Base-by-base conservation (phyloP, 305 asterid species). In the Petunia hybrid region DNA sequence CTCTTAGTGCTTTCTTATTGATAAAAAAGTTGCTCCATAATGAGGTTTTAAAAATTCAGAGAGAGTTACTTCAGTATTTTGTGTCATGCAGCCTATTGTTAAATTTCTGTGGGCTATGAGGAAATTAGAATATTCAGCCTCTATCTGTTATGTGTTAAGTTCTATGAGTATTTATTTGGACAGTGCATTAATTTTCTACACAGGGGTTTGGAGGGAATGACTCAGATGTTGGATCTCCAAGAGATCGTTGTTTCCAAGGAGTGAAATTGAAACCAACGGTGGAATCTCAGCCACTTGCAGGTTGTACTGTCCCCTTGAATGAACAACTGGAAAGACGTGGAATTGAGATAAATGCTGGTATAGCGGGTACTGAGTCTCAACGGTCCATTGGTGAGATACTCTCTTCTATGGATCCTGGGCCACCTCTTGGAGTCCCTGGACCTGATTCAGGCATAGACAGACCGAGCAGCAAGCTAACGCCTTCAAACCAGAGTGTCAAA, bases 301-400 rank as follows among this genome's bases (percentile, higher is more conserved):
- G 88, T 83, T 83, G 95, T 63, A 86, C 61, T 85, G 61, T 73
- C 81, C 85, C 94, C 81, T 85, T 85, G 64, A 86, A 76, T 86
- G 99, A 86, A 84, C 93, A 89, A 85, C 88, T 85, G 67, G 94
- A 88, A 56, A 87, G 83, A 78, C 92, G 82, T 80, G 92, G 86
- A 71, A 84, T 85, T 84, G 91, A 78, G 86, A 80, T 75, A 45
- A 91, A 88, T 82, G 88, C 95, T 82, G 91, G 87, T 63, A 73
- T 86, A 80, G 88, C 83, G 76, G 90, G 88, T 80, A 84, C 84
- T 62, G 99, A 91, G 82, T 89, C 97, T 31, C 98, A 92, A 77
- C 87, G 90, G 70, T 93, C 99, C 42, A 85, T 90, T 89, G 99
- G 98, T 82, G 96, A 89, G 77, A 90, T 93, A 79, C 83, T 93